A percentile compares a stretch with the other conserved stretches of the same genome.
phyloP scores from a whole-genome alignment of 163 green algal species.

The Scenedesmus sp. region DNA sequence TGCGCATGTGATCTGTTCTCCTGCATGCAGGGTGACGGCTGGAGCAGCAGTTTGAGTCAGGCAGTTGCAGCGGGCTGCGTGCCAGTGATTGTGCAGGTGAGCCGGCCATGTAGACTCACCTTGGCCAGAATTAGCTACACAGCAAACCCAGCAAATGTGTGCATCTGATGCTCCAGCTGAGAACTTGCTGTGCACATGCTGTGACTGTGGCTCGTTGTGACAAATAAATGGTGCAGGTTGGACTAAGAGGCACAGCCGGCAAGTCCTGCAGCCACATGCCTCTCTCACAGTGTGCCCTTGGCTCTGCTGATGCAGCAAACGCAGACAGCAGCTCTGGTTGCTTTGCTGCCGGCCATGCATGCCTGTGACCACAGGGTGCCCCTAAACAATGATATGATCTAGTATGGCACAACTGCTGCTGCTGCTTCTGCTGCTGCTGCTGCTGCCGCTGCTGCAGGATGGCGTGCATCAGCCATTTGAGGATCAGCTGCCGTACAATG shows the following conservation, averaged over 20 bases:
- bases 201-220: too few species aligned
- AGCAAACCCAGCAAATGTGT: not conserved
- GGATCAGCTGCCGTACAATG: conserved; percentile 37
- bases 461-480: conserved; percentile 39
- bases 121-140: not conserved
- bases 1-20: not conserved
- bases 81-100: conserved; percentile 47
- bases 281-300: too few species aligned
- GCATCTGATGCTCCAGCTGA: not conserved
- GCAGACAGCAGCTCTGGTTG: not conserved
- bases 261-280: too few species aligned
- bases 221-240: too few species aligned
- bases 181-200: not conserved
- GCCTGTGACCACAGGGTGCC: too few species aligned
- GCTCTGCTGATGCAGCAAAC: not conserved
- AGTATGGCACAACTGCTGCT: not conserved
- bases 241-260: too few species aligned
- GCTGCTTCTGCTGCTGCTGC: not conserved
- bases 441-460: conserved; percentile 32
- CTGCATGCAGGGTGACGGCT: conserved; percentile 19
- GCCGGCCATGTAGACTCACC: not conserved
- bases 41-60: conserved; percentile 22
- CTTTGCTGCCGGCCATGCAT: too few species aligned
- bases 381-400: not conserved
- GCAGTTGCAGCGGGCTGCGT: conserved; percentile 35